These are phyloP conservation scores for Solanum appendiculatum DNA, from an alignment of 257 asterid species.

Conservation along the genomic window DNA sequence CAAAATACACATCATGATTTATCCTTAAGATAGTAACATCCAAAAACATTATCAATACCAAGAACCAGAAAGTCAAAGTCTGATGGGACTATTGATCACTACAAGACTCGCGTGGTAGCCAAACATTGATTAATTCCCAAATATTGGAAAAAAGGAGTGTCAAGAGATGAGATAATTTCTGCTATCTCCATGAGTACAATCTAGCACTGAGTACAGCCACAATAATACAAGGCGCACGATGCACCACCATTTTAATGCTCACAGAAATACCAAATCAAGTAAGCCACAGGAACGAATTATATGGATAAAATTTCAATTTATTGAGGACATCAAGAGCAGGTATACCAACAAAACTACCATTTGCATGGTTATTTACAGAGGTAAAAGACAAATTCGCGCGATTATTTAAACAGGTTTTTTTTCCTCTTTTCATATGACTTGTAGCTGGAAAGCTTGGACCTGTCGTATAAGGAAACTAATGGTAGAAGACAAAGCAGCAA, in stretches of 20 bases:
- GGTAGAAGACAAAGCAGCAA: not conserved
- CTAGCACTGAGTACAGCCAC: not conserved
- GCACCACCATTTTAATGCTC: not conserved
- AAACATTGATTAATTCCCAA: not conserved
- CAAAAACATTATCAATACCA: not conserved
- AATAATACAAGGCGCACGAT: not conserved
- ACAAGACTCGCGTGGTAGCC: no score
- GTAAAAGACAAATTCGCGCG: not conserved
- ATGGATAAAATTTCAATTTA: not conserved
- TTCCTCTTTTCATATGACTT: not conserved
- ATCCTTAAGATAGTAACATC: not conserved
- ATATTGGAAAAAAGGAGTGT: not conserved
- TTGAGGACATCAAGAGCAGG: not conserved
- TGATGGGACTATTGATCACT: no score
- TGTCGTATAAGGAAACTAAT: not conserved
- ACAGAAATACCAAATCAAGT: not conserved
- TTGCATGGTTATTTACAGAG: constrained; percentile 4
- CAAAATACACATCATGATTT: not conserved
- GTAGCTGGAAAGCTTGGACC: not conserved
- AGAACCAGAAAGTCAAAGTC: not conserved
- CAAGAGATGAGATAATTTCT: not conserved
- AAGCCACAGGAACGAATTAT: not conserved
- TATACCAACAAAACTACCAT: not conserved
- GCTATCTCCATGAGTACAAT: not conserved
- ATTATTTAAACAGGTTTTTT: not conserved